Evolutionary conservation across 1,284 basidiomycete species (phyloP), one percentile per base, ranked within the genome.

Genomic region (Ustilago bromivora): DNA sequence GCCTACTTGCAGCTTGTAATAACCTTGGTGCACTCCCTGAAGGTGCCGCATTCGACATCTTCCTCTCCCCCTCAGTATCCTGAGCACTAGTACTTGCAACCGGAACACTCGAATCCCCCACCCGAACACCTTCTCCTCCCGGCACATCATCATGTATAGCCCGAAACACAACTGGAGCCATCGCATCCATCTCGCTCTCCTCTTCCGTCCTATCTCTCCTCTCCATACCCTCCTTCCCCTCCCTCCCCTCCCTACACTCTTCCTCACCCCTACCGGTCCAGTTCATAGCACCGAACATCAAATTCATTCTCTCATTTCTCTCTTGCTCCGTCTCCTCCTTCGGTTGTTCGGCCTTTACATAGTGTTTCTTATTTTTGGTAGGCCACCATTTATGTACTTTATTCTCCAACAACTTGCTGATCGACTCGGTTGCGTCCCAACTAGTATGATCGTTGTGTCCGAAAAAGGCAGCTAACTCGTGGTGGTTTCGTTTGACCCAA

Each of bases 401-500:
- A 43, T 73, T 64, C 43, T 73, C 64, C 28, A 83, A 57, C 61
- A 83, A 52, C 36, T 72, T 46, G 28, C 57, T 56, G 19, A 73
- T 81, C 28, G 77, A 47, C 52, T 82, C 66, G 43, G 57, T 60
- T 0, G 78, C 61, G 35, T 58, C 64, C 82, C 82, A 83, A 8
- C 55, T 32, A 17, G 55, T 62, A 38, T 79, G 77, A 10, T 77
- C 70, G 23, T 72, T 53, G 46, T 80, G 32, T 17, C 71, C 71
- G 0, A 82, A 51, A 66, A 76, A 76, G 53, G 71, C 63, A 11
- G 79, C 61, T 12, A 84, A 68, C 51, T 74, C 78, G 19, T 73
- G 67, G 11, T 71, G 69, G 46, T 84, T 74, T n/a, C 63, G 66
- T 10, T 63, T 56, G 34, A 77, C 74, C 82, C 82, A 84, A 23